A percentile compares a stretch with the other conserved stretches of the same genome.
Conservation (phyloP, 1,284 basidiomycete species). For the Fomitiporia mediterranea region DNA sequence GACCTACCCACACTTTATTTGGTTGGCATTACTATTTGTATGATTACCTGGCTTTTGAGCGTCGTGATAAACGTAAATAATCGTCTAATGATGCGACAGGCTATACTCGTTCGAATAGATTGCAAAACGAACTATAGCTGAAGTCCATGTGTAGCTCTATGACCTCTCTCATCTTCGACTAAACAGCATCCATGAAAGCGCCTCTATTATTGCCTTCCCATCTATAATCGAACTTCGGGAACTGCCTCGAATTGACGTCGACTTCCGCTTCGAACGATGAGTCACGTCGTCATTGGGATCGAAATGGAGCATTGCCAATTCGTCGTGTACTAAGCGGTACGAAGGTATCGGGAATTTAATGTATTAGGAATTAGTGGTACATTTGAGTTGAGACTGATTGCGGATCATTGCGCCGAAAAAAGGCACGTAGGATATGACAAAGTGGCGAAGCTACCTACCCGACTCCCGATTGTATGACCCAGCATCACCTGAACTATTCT, state of each 20-base stretch:
- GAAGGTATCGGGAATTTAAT: neutral
- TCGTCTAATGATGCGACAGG: neutral
- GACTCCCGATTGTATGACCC: neutral
- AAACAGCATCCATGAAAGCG: slow-evolving; percentile 11
- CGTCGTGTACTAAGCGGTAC: neutral
- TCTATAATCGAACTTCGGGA: neutral
- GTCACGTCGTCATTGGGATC: neutral
- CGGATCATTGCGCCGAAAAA: neutral
- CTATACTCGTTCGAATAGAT: neutral
- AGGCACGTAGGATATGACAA: neutral
- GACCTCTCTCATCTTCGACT: slow-evolving; percentile 3
- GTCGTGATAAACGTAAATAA: no score
- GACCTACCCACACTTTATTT: no score
- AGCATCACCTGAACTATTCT: neutral
- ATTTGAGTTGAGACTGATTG: neutral
- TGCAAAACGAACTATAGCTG: neutral
- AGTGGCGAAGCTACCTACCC: neutral
- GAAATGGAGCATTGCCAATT: neutral
- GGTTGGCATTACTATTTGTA: no score
- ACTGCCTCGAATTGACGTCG: neutral
- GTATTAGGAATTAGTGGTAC: neutral
- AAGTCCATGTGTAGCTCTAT: neutral
- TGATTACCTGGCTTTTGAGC: no score
- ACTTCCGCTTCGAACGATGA: neutral
- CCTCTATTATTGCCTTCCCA: neutral